These are phyloP conservation scores for Penicillium capsulatum DNA, from an alignment of 2,329 filamentous ascomycete species.

Conservation along the genomic window DNA sequence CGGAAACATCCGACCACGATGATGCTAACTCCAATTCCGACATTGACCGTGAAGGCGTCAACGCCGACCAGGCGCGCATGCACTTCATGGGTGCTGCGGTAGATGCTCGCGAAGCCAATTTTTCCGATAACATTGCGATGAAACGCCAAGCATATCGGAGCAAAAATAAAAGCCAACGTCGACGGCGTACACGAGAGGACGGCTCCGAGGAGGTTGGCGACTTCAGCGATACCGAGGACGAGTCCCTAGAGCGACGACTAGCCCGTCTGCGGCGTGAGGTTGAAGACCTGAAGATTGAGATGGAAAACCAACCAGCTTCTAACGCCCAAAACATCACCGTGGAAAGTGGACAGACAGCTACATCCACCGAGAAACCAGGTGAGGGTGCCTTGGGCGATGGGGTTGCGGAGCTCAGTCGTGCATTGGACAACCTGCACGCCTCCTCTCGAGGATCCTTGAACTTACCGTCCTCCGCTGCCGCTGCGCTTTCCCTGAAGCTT, in stretches of 20 bases:
- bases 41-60: slow-evolving; percentile 72
- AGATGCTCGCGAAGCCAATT: slow-evolving; percentile 74
- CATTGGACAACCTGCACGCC: slow-evolving; percentile 61
- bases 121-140: slow-evolving; percentile 79
- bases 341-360: neutral
- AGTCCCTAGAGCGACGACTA: slow-evolving; percentile 72
- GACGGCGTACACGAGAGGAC: slow-evolving; percentile 49
- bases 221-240: slow-evolving; percentile 72
- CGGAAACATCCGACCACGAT: slow-evolving; percentile 54
- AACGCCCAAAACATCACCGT: neutral
- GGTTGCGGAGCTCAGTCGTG: slow-evolving; percentile 65
- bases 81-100: slow-evolving; percentile 72
- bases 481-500: slow-evolving; percentile 35
- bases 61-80: slow-evolving; percentile 72
- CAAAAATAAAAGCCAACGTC: slow-evolving; percentile 53
- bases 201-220: slow-evolving; percentile 63
- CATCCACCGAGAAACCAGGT: slow-evolving; percentile 39
- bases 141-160: slow-evolving; percentile 81
- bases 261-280: slow-evolving; percentile 79
- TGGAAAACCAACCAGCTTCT: slow-evolving; percentile 30
- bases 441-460: slow-evolving; percentile 25
- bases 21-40: slow-evolving; percentile 51
- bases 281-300: slow-evolving; percentile 62
- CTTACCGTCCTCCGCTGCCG: slow-evolving; percentile 33
- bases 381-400: slow-evolving; percentile 48